These are phyloP conservation scores for Irpex lacteus DNA, from an alignment of 1,284 basidiomycete genomes.

Conservation along the genomic window DNA sequence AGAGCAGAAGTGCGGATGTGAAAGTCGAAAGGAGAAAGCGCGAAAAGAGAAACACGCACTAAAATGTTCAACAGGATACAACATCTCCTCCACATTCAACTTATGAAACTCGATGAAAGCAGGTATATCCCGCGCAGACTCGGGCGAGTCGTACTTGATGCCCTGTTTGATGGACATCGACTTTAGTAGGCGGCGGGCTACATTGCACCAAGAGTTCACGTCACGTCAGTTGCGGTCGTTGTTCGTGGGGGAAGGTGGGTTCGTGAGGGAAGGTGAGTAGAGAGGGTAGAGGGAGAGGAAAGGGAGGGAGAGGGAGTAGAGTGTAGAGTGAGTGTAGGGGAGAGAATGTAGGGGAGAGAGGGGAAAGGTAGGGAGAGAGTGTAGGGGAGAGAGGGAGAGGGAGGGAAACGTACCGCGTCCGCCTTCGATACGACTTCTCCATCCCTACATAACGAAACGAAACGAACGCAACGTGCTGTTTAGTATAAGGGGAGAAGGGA, in stretches of 20 bases:
- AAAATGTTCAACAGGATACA: conserved; percentile 82
- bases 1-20: no score
- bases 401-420: conserved; percentile 57
- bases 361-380: no score
- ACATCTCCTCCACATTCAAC: conserved; percentile 80
- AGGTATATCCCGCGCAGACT: conserved; percentile 82
- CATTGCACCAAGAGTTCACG: not conserved
- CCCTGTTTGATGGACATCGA: conserved; percentile 95
- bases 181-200: conserved; percentile 79
- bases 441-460: conserved; percentile 48
- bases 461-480: no score
- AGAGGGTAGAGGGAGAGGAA: no score
- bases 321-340: no score
- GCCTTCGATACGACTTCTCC: conserved; percentile 88
- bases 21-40: not conserved
- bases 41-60: conserved; percentile 42
- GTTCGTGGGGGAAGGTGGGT: no score
- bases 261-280: no score
- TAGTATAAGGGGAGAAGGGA: no score
- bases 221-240: no score
- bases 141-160: conserved; percentile 85
- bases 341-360: no score
- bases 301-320: not conserved
- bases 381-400: not conserved
- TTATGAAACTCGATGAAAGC: conserved; percentile 90